Evolutionary conservation across 139 green algal species (phyloP), one percentile per base, ranked within the genome.

Genomic region (Chlamydomonas sp.): DNA sequence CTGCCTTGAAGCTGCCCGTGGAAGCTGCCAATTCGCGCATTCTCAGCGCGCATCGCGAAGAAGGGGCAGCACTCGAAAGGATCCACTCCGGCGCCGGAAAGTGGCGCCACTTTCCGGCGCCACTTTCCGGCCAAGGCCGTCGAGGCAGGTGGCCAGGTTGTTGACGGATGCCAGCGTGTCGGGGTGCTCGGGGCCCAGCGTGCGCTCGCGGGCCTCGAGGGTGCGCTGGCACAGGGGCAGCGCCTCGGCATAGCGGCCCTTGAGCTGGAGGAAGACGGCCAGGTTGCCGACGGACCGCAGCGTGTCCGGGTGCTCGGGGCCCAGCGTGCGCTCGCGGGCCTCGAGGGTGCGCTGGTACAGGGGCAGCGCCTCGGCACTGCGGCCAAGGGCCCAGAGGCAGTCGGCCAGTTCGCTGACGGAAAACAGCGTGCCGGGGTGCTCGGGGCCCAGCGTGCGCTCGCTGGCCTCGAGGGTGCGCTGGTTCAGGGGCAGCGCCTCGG

Each of bases 151-250:
- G 28, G 43, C 65, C n/a, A 71, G 38, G 38, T 38, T 62, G 16
- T 62, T 71, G 65, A 61, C 3, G n/a, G 65, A 71, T 39, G 4
- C 10, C 26, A 59, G 13, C n/a, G 65, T 71, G 22, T 71, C 65
- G 5, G 65, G 65, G 28, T 71, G 65, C 22, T 71, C 65, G 3
- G 65, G 28, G 35, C 72, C 72, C 31, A 78, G 58, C 34, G 50
- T 24, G 31, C 20, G 22, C 36, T n/a, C 47, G 34, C 72, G 34
- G 8, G 58, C 49, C 47, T 70, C 38, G 37, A 78, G 64, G 34
- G 72, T 57, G n/a, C 66, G 33, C 29, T 65, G 47, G 57, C 29
- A 31, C 60, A 67, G 35, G 8, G 60, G 60, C 60, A 67, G 60
- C 5, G 60, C 60, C 10, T 67, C 60, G 20, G 20, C n/a, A 22